Percentiles rank a stretch among this genome's conserved stretches.
These are phyloP conservation scores for Biscutella auriculata DNA, from an alignment of 441 rosid genomes.

Conservation along the genomic window DNA sequence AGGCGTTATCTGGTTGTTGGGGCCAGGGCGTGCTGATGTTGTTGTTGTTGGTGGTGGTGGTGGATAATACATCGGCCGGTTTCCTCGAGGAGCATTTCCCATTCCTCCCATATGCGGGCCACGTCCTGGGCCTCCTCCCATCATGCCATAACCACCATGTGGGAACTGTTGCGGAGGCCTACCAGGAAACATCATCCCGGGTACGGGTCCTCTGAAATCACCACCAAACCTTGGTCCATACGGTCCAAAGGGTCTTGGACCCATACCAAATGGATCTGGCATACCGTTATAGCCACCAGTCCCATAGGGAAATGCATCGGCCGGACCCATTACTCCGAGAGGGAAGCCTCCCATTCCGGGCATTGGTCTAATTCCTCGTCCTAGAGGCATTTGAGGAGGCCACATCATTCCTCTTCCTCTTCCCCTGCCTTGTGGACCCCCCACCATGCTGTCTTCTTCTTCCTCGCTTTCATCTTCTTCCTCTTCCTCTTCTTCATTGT, in stretches of 20 bases:
- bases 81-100: constrained; percentile 56
- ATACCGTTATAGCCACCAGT: constrained; percentile 54
- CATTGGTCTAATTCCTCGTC: constrained; percentile 73
- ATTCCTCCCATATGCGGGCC: constrained; percentile 76
- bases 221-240: constrained; percentile 86
- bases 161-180: constrained; percentile 92
- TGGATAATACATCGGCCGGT: constrained; percentile 42
- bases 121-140: constrained; percentile 75
- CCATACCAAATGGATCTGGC: constrained; percentile 76
- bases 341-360: constrained; percentile 81
- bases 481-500: constrained; percentile 89
- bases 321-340: constrained; percentile 71
- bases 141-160: constrained; percentile 77
- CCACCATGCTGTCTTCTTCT: constrained; percentile 37
- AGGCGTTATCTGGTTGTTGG: constrained; percentile 38
- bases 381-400: constrained; percentile 81
- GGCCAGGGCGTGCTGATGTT: constrained; percentile 34
- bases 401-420: constrained; percentile 94
- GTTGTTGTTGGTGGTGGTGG: constrained; percentile 26
- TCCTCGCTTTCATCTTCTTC: constrained; percentile 93
- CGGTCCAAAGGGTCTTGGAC: constrained; percentile 68
- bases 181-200: constrained; percentile 93
- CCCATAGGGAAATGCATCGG: constrained; percentile 75
- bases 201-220: constrained; percentile 76
- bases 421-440: constrained; percentile 68